These are phyloP conservation scores for Colletotrichum sp. DNA, from an alignment of 2,329 filamentous ascomycete genomes.

Conservation along the genomic window DNA sequence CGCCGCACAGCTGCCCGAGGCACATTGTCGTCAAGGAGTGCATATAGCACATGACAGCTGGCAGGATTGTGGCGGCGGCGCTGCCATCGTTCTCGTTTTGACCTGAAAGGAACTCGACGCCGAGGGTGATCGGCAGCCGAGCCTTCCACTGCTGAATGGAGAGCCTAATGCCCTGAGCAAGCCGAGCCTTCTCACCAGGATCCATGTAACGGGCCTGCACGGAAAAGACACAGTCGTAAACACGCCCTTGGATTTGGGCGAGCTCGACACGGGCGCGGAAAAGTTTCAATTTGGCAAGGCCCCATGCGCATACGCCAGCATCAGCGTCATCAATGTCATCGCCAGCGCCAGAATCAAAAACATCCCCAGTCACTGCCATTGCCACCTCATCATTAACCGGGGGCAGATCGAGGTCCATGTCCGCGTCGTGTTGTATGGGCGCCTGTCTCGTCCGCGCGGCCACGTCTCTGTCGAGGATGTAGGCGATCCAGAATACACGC, in stretches of 20 bases:
- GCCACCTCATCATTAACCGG: background rate
- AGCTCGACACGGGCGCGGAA: background rate
- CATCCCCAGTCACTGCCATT: background rate
- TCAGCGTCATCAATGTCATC: background rate
- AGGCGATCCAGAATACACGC: background rate
- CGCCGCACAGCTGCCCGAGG: background rate
- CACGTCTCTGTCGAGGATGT: background rate
- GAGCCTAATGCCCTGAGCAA: background rate
- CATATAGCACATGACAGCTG: background rate
- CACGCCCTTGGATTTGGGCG: background rate
- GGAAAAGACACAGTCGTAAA: background rate
- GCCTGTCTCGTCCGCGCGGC: background rate
- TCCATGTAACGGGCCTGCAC: background rate
- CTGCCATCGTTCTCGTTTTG: background rate
- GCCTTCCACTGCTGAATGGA: background rate
- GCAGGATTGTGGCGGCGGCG: background rate
- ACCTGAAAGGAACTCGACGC: background rate
- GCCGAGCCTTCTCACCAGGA: background rate
- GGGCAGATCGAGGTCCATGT: background rate
- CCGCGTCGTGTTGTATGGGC: background rate
- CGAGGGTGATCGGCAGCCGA: background rate
- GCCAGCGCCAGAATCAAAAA: background rate
- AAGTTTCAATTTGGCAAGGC: background rate
- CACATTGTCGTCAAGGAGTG: background rate
- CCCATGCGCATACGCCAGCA: background rate